Evolutionary conservation across 176 grass and related monocot genomes (phyloP), one percentile per base, ranked within the genome.

Genomic region (Rhynchospora tenuis): DNA sequence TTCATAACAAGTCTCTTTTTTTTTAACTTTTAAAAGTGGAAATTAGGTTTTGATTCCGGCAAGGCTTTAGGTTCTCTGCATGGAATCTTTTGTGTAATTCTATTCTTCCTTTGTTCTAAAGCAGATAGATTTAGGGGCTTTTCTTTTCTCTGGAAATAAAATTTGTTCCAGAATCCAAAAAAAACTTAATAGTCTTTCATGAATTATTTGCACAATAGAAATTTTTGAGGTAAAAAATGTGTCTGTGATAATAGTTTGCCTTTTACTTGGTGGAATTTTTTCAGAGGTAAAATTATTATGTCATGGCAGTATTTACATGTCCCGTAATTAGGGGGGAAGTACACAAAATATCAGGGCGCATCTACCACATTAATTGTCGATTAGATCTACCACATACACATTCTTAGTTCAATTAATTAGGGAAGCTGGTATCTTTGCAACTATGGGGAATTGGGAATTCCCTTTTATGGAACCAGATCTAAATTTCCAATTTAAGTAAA

Each of bases 401-500:
- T 77, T 50, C 6, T 52, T 7, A 55, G 26, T 77, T 77, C 73
- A 77, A 56, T 77, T 77, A 19, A 56, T 56, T 77, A 77, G 55
- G 6, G 26, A 56, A 29, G 50, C 26, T 0, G 6, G 15, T 55
- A 7, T 31, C 17, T 5, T 31, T 19, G 73, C 50, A 77, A 55
- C 20, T 28, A 54, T 8, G 0, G 27, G 57, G 13, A 3, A 1
- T 12, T 8, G 0, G 27, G 57, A 22, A 3, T 5, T 12, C 29
- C 12, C 8, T 71, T 31, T 71, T 70, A 9, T 68, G 54, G 29
- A 84, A 29, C 48, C 7, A 54, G 23, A 67, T 9, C 38, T 8
- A 1, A 45, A 26, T 29, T 62, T 48, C 4, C 19, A 59, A 56
- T 29, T 74, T 74, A 7, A 23, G 0, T 12, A 0, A 7, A 33